Evolutionary conservation across 768 basidiomycete species (phyloP).

Genomic region (Lepiota subincarnata): DNA sequence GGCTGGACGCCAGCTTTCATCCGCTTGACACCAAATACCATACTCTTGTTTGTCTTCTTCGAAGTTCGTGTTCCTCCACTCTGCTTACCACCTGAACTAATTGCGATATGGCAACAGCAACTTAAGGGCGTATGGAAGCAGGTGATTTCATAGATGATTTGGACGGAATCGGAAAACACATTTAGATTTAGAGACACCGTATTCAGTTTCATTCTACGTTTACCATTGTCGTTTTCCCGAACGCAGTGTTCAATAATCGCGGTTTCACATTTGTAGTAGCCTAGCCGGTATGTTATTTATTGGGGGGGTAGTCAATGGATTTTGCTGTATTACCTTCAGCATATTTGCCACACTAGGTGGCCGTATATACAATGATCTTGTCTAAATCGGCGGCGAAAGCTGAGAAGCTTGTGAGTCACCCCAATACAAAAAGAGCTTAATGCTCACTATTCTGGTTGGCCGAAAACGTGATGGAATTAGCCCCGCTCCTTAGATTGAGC

Average conservation of each 20-base stretch:
- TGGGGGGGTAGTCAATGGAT: background rate
- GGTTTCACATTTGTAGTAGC: background rate
- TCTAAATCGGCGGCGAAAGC: slow-evolving; percentile 58
- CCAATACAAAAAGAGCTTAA: background rate
- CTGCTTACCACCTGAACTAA: background rate
- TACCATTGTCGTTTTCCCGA: background rate
- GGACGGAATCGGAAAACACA: slow-evolving; percentile 7
- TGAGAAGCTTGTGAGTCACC: slow-evolving; percentile 17
- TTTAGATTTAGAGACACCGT: background rate
- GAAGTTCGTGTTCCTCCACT: slow-evolving; percentile 44
- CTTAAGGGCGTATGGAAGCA: slow-evolving; percentile 58
- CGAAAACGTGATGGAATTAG: slow-evolving; percentile 49
- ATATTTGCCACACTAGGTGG: slow-evolving; percentile 13
- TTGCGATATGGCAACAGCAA: slow-evolving; percentile 43
- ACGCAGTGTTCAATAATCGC: background rate
- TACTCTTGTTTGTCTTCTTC: slow-evolving; percentile 81
- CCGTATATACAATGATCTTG: slow-evolving; percentile 56
- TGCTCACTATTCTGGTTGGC: slow-evolving; percentile 47
- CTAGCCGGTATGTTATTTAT: background rate
- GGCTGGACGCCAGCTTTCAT: slow-evolving; percentile 90
- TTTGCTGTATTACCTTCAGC: background rate
- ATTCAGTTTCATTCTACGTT: background rate
- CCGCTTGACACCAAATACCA: slow-evolving; percentile 78
- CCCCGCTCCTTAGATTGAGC: slow-evolving; percentile 42
- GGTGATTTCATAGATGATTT: slow-evolving; percentile 5